These are phyloP conservation scores for Eucalyptus caleyi DNA, from an alignment of 345 rosid genomes.

Conservation along the genomic window DNA sequence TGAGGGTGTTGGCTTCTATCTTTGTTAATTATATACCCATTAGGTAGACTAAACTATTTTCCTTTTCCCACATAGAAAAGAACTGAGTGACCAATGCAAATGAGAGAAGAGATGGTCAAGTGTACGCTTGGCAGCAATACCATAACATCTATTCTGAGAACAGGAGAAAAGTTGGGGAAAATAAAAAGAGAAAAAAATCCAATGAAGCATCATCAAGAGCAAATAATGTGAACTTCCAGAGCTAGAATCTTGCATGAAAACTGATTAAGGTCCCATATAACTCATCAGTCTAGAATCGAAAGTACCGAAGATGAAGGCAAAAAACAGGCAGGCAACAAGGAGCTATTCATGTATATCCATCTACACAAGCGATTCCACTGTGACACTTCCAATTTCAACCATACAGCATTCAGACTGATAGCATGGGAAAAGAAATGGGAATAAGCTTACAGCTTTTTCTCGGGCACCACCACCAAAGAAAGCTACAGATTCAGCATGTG, in stretches of 20 bases:
- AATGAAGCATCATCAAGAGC: not conserved
- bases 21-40: not conserved
- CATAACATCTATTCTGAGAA: not conserved
- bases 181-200: not conserved
- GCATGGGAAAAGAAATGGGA: not conserved
- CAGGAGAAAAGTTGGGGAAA: not conserved
- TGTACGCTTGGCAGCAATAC: not conserved
- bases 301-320: not conserved
- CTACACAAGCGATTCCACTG: not conserved
- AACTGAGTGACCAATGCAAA: not conserved
- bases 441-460: constrained; percentile 83
- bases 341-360: not conserved
- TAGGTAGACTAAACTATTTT: not conserved
- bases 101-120: not conserved
- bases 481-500: constrained; percentile 98
- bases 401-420: not conserved
- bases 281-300: not conserved
- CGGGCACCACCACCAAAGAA: constrained; percentile 99
- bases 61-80: not conserved
- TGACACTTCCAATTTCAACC: not conserved
- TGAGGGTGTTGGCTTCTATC: not conserved
- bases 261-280: not conserved
- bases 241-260: not conserved
- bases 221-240: not conserved
- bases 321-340: not conserved